These are phyloP conservation scores for Malassezia sympodialis DNA, from an alignment of 1,284 basidiomycete genomes.

Conservation along the genomic window DNA sequence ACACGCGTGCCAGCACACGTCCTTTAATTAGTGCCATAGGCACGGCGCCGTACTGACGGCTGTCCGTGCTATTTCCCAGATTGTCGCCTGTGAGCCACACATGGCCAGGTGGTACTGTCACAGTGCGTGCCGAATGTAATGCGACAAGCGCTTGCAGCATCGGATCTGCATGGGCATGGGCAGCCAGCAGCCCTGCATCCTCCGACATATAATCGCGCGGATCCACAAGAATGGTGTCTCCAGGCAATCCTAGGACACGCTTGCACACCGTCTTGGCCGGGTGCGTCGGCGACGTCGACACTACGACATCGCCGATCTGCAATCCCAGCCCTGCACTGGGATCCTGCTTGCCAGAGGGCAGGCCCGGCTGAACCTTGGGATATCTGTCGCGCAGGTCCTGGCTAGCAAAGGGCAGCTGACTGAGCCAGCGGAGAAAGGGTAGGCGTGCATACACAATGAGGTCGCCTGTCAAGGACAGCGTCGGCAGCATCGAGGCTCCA, in stretches of 20 bases:
- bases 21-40: constrained; percentile 71
- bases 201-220: constrained; percentile 51
- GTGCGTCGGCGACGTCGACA: constrained; percentile 64
- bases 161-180: background rate
- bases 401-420: background rate
- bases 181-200: background rate
- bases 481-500: constrained; percentile 43
- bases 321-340: constrained; percentile 31
- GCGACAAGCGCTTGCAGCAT: background rate
- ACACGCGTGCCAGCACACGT: constrained; percentile 56
- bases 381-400: constrained; percentile 1
- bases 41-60: constrained; percentile 79
- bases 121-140: constrained; percentile 2
- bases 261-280: constrained; percentile 71
- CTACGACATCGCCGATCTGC: constrained; percentile 64
- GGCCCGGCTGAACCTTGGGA: background rate
- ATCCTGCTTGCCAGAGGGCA: constrained; percentile 21
- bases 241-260: constrained; percentile 76
- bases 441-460: constrained; percentile 29
- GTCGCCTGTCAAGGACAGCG: constrained; percentile 32
- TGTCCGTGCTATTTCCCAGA: constrained; percentile 69
- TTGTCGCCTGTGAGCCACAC: constrained; percentile 94
- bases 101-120: constrained; percentile 27
- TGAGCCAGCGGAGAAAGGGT: constrained; percentile 19
- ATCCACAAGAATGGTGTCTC: constrained; percentile 79